A percentile compares a stretch with the other conserved stretches of the same genome.
Conservation (phyloP, 805 yeast genomes). For the Candida koratica region DNA sequence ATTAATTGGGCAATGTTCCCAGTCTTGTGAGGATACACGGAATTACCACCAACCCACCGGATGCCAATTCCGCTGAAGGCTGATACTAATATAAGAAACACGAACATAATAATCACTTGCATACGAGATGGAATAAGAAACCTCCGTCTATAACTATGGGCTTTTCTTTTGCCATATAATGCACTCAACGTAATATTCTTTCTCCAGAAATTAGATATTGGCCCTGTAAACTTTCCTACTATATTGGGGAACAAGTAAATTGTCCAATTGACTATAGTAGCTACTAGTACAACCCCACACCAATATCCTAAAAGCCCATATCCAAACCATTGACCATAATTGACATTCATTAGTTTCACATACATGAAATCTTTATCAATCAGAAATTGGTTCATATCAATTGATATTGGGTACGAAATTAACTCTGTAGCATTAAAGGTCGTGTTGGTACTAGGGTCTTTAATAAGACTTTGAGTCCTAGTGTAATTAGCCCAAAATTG, state of each 20-base stretch:
- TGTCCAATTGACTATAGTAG: conserved; percentile 24
- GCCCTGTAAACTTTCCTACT: conserved; percentile 17
- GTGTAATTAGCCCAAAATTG: conserved; percentile 16
- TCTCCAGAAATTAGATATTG: conserved; percentile 18
- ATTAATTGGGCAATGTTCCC: conserved; percentile 32
- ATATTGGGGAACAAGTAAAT: conserved; percentile 21
- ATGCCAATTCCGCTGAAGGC: conserved; percentile 16
- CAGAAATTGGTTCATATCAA: conserved; percentile 7
- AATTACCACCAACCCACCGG: conserved; percentile 8
- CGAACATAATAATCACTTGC: conserved; percentile 39
- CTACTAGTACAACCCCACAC: conserved; percentile 34
- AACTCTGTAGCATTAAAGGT: conserved; percentile 8
- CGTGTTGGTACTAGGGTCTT: neutral
- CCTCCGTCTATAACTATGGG: conserved; percentile 9
- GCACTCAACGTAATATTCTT: conserved; percentile 19
- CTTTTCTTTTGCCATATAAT: conserved; percentile 14
- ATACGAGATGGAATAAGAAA: conserved; percentile 45
- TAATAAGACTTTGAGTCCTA: conserved; percentile 9
- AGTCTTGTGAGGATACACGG: conserved; percentile 9
- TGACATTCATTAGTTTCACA: conserved; percentile 12
- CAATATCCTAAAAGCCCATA: conserved; percentile 37
- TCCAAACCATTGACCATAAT: conserved; percentile 28
- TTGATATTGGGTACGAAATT: conserved; percentile 11
- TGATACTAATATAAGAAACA: conserved; percentile 24
- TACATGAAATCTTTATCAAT: conserved; percentile 1